These are phyloP conservation scores for Singerocomus rubriflavus DNA, from an alignment of 1,284 basidiomycete species.

Conservation along the genomic window DNA sequence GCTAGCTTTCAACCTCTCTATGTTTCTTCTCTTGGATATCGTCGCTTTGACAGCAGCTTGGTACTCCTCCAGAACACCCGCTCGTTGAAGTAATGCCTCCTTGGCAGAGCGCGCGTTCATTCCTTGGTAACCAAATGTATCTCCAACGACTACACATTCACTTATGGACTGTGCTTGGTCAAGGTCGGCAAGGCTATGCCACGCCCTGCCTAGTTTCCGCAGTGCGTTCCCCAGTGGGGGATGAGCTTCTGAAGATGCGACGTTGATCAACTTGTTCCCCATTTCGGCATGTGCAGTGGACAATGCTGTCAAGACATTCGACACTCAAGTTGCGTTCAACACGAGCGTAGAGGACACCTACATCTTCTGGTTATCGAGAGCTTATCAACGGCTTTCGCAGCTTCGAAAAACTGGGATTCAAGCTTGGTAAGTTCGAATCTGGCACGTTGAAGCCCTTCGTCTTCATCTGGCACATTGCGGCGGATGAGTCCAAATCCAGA, in stretches of 20 bases:
- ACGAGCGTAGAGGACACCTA: slow-evolving; percentile 34
- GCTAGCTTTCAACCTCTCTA: slow-evolving; percentile 88
- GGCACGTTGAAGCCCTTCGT: slow-evolving; percentile 83
- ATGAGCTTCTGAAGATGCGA: slow-evolving; percentile 86
- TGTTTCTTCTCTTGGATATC: slow-evolving; percentile 86
- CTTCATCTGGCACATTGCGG: slow-evolving; percentile 75
- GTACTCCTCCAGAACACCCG: slow-evolving; percentile 87
- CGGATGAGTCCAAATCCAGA: slow-evolving; percentile 69
- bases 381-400: slow-evolving; percentile 83
- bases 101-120: slow-evolving; percentile 93
- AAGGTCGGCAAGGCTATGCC: slow-evolving; percentile 82
- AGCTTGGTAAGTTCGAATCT: slow-evolving; percentile 87
- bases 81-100: slow-evolving; percentile 85
- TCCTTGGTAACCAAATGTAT: slow-evolving; percentile 90
- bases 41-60: slow-evolving; percentile 87
- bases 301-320: slow-evolving; percentile 49
- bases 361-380: slow-evolving; percentile 78
- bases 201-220: slow-evolving; percentile 79
- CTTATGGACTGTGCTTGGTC: slow-evolving; percentile 85
- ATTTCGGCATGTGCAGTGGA: slow-evolving; percentile 77
- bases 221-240: slow-evolving; percentile 75
- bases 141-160: slow-evolving; percentile 89
- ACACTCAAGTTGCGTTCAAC: not conserved
- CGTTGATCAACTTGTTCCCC: slow-evolving; percentile 84
- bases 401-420: slow-evolving; percentile 86